Percentiles rank a stretch among this genome's conserved stretches.
Conservation (phyloP, 1,284 basidiomycete species). For the Vanrija humicola region DNA sequence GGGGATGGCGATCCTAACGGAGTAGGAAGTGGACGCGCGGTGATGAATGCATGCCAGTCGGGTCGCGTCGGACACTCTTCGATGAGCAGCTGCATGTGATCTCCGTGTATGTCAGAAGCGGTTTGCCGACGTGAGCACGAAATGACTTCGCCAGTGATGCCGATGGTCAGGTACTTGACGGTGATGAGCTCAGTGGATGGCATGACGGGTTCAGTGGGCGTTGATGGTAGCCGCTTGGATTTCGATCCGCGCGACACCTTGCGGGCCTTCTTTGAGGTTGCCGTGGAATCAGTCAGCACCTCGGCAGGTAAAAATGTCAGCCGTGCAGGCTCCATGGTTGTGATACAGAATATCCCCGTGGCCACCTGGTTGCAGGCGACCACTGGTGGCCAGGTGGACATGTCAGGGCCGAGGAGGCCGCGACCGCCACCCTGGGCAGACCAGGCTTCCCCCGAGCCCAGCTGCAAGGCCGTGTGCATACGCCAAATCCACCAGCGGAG, state of each 20-base stretch:
- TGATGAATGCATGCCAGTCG: slow-evolving; percentile 29
- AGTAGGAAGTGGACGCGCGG: background rate
- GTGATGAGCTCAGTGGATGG: no score
- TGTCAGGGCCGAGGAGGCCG: slow-evolving; percentile 25
- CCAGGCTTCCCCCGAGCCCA: slow-evolving; percentile 26
- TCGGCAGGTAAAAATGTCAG: no score
- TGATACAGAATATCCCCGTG: slow-evolving; percentile 16
- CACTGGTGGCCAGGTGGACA: slow-evolving; percentile 26
- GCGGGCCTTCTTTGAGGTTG: background rate
- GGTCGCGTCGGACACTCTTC: slow-evolving; percentile 18
- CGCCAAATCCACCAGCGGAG: slow-evolving; percentile 33
- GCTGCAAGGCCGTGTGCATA: slow-evolving; percentile 21
- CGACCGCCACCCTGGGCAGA: slow-evolving; percentile 11
- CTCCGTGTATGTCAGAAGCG: fast-evolving
- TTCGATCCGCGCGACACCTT: background rate
- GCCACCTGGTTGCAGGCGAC: slow-evolving; percentile 8
- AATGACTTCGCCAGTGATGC: slow-evolving; percentile 8
- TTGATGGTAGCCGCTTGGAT: no score
- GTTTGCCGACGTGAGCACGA: background rate
- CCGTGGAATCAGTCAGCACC: no score
- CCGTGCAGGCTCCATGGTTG: background rate
- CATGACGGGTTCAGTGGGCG: no score
- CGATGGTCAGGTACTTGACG: slow-evolving; percentile 4
- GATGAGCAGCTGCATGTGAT: background rate
- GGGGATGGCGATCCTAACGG: background rate